phyloP scores from a whole-genome alignment of 164 flowering plant species.

The Vitis rotundifolia region DNA sequence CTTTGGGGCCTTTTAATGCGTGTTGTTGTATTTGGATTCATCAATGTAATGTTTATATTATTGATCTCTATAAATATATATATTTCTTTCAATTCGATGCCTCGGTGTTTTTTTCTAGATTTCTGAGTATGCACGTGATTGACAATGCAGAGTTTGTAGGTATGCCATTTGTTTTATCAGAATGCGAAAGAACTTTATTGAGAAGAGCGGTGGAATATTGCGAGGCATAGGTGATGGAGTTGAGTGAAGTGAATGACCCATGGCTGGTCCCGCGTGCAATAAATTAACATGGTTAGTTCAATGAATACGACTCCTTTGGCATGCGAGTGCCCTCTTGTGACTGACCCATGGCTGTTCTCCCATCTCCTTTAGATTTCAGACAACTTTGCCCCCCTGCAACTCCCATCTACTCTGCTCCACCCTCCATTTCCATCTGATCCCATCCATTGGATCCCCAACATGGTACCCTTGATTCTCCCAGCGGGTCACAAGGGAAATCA shows the following conservation, averaged over 20 bases:
- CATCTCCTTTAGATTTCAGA: constrained; percentile 14
- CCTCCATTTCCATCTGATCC: background rate
- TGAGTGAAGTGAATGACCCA: constrained; percentile 13
- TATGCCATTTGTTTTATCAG: constrained; percentile 37
- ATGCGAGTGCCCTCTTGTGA: constrained; percentile 8
- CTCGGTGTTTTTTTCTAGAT: constrained; percentile 1
- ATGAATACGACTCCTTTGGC: constrained; percentile 8
- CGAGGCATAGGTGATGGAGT: constrained; percentile 1
- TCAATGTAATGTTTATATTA: constrained; percentile 11
- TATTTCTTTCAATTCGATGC: constrained; percentile 3
- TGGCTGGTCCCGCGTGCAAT: constrained; percentile 21
- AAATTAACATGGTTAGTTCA: constrained; percentile 1
- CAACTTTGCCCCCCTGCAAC: background rate
- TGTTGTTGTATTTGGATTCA: constrained; percentile 36
- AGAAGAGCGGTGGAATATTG: constrained; percentile 12
- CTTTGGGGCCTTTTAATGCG: constrained; percentile 45
- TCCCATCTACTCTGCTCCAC: too few relatives aligned
- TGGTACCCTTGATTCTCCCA: too few relatives aligned
- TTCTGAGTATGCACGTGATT: constrained; percentile 37
- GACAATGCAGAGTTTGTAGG: constrained; percentile 37
- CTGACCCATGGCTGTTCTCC: constrained; percentile 6
- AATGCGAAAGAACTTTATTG: background rate
- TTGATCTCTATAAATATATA: constrained; percentile 1
- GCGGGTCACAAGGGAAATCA: background rate
- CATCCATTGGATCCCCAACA: too few relatives aligned